Percentiles rank a stretch among this genome's conserved stretches.
Evolutionary conservation across 257 asterid species (phyloP).

Genomic region (Plantago major): DNA sequence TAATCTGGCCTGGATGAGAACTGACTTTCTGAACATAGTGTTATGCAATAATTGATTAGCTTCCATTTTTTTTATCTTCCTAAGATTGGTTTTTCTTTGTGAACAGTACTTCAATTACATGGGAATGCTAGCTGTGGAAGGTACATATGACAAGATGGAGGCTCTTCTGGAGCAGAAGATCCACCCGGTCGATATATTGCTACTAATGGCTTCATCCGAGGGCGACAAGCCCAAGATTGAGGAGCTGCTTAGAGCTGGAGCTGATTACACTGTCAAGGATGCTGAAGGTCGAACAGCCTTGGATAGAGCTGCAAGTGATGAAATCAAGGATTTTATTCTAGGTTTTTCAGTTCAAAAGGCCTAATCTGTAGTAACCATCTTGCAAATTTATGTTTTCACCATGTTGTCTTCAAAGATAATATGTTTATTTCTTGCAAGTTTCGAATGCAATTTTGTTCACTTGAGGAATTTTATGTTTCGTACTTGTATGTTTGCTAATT

Average conservation of each 20-base stretch:
- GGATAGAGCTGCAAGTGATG: slow-evolving; percentile 68
- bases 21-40: no score
- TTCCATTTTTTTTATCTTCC: not conserved
- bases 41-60: no score
- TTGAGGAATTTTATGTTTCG: no score
- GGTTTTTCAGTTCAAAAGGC: slow-evolving; percentile 64
- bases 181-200: slow-evolving; percentile 85
- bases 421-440: not conserved
- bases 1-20: no score
- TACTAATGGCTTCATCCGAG: slow-evolving; percentile 79
- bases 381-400: not conserved
- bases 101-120: slow-evolving; percentile 86
- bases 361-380: slow-evolving; percentile 14
- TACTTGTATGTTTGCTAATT: no score
- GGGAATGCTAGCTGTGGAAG: slow-evolving; percentile 99
- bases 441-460: not conserved
- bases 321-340: slow-evolving; percentile 60
- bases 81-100: not conserved
- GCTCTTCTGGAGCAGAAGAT: slow-evolving; percentile 75
- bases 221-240: slow-evolving; percentile 86
- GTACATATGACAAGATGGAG: slow-evolving; percentile 86
- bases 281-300: slow-evolving; percentile 76
- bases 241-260: slow-evolving; percentile 85
- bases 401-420: not conserved
- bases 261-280: slow-evolving; percentile 72